Conservation (phyloP, 2,329 filamentous ascomycete species). For the Talaromyces sp. region DNA sequence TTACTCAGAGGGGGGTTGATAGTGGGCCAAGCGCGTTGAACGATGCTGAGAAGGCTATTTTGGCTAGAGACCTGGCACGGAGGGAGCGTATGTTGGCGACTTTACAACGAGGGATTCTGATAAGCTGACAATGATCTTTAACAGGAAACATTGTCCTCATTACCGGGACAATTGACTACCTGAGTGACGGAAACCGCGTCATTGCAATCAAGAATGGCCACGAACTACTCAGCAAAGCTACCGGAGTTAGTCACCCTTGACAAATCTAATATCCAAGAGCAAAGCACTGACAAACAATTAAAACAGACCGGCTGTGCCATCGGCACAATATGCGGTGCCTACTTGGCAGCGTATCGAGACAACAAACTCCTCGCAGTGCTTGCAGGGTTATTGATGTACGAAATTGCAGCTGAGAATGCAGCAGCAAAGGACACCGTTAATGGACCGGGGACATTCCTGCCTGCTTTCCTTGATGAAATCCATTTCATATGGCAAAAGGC, state of each 20-base stretch:
- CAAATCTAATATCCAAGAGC: background rate
- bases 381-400: slow-evolving; percentile 72
- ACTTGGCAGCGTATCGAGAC: slow-evolving; percentile 60
- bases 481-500: slow-evolving; percentile 42
- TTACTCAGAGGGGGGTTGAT: slow-evolving; percentile 80
- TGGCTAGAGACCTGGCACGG: slow-evolving; percentile 65
- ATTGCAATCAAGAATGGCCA: slow-evolving; percentile 74
- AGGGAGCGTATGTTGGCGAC: slow-evolving; percentile 53
- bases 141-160: slow-evolving; percentile 67
- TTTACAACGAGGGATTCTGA: background rate
- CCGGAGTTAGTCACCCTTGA: slow-evolving; percentile 33
- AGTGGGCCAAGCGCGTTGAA: slow-evolving; percentile 58
- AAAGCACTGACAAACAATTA: background rate
- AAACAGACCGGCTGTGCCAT: slow-evolving; percentile 71
- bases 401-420: slow-evolving; percentile 71
- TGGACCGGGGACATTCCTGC: slow-evolving; percentile 83
- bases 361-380: slow-evolving; percentile 71
- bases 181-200: slow-evolving; percentile 70
- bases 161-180: slow-evolving; percentile 73
- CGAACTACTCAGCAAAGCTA: slow-evolving; percentile 47
- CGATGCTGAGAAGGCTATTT: slow-evolving; percentile 53
- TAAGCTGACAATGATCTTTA: slow-evolving; percentile 6
- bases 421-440: slow-evolving; percentile 57
- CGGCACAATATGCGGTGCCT: slow-evolving; percentile 75
- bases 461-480: slow-evolving; percentile 74